Base-by-base conservation (phyloP, 2,329 filamentous ascomycete species). In the Colletotrichum sp. region DNA sequence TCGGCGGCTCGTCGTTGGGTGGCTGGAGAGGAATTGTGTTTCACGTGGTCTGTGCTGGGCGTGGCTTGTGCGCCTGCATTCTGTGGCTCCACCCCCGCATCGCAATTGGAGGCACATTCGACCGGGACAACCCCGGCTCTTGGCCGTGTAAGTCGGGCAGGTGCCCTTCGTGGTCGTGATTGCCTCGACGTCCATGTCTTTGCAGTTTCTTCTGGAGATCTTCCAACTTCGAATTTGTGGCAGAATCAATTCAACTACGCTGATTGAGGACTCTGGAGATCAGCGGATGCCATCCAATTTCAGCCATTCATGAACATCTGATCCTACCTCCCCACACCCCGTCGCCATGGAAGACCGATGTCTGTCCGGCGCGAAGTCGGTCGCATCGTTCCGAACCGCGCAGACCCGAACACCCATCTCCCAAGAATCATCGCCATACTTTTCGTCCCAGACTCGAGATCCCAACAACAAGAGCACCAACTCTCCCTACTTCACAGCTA, bases 141-240 rank as follows among this genome's bases (percentile, higher is more conserved):
- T 2, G 18, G 28, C 43, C 62, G 48, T 76, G 70, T 76, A 76
- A 76, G 74, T 74, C 72, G 52, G 66, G 72, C 55, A 75, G 72
- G 72, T 18, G 10, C 36, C 28, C 18, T n/a, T 25, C n/a, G 60
- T 52, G 6, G 25, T 56, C 34, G 36, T 60, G 30, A 16, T 25
- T 16, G 66, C 16, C 43, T 52, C 43, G 15, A 34, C 43, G 56
- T 28, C 43, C 12, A 6, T 25, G 25, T 62, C 22, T 22, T n/a
- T 55, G 15, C 13, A 10, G 15, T 2, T 18, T 58, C n/a, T 30
- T 58, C 15, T 58, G 3, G n/a, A 22, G n/a, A 22, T 22, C n/a
- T 22, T 4, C 43, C n/a, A 52, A 4, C 2, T 18, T 52, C n/a
- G 2, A 52, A 5, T 2, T 8, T 22, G 43, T 22, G n/a, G n/a